Evolutionary conservation across 306 rosid species (phyloP), one percentile per base, ranked within the genome.

Genomic region (Cyclanthera cordifolia): DNA sequence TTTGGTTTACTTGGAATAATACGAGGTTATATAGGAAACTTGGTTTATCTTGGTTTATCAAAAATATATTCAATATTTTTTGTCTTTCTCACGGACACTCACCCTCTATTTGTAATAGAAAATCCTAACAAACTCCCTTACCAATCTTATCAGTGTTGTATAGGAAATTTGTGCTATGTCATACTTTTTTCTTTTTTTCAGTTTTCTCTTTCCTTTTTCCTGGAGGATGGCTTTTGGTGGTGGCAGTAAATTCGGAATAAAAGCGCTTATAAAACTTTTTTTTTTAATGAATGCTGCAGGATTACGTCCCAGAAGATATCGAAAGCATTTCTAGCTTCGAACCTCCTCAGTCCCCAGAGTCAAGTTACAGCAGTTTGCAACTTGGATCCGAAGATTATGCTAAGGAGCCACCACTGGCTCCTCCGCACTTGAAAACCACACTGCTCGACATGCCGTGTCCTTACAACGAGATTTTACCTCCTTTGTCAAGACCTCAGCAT

Each of bases 401-500:
- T 0, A 90, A 93, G 85, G 99, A 93, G 78, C 99, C 99, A 0
- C 95, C 97, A 21, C 55, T 81, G 76, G 95, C 84, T 58, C 99
- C 99, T 75, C 90, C 97, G 10, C 94, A 80, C 82, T 79, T 93
- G 74, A 95, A 93, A 78, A 85, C 85, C 87, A 93, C 95, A 5
- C 75, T 93, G 73, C 95, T 93, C 16, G 85, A 87, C 27, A 75
- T 87, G 72, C 96, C 99, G 25, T 75, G 95, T 24, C 66, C 95
- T 49, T 83, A 85, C 76, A 85, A 82, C 90, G 99, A 93, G 61
- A 74, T 83, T 70, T 82, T 88, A 13, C 85, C 94, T 43, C 88
- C 95, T 11, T 23, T 82, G 58, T 86, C 95, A 17, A 88, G 95
- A 77, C 99, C 99, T 74, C 99, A 90, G 57, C 97, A 93, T 53